These are phyloP conservation scores for thale cress (Arabidopsis thaliana) DNA, from an alignment of 345 rosid genomes.

Conservation along the genomic window TAIR10.1 NC_003075.7:16260501-16261000, in stretches of 20 bases:
- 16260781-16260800: slow-evolving; percentile 1
- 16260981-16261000: slow-evolving; percentile 96
- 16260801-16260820: background rate
- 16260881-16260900: slow-evolving; percentile 66
- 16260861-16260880: slow-evolving; percentile 55
- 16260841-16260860: slow-evolving; percentile 25
- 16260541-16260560: background rate
- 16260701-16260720: slow-evolving; percentile 36
- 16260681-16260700: slow-evolving; percentile 45
- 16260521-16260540: slow-evolving; percentile 26
- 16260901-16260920: slow-evolving; percentile 75
- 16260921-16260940: slow-evolving; percentile 67
- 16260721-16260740: slow-evolving; percentile 21
- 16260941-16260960: slow-evolving; percentile 86
- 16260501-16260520: slow-evolving; percentile 4
- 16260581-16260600: slow-evolving; percentile 57
- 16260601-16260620: slow-evolving; percentile 31
- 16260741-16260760: background rate
- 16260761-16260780: background rate
- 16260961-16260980: slow-evolving; percentile 83
- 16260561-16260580: background rate
- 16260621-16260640: slow-evolving; percentile 32
- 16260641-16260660: slow-evolving; percentile 37
- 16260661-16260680: slow-evolving; percentile 60
- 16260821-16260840: slow-evolving; percentile 13